phyloP scores from a whole-genome alignment of 148 eudicot species.

The Arbutus unedo region DNA sequence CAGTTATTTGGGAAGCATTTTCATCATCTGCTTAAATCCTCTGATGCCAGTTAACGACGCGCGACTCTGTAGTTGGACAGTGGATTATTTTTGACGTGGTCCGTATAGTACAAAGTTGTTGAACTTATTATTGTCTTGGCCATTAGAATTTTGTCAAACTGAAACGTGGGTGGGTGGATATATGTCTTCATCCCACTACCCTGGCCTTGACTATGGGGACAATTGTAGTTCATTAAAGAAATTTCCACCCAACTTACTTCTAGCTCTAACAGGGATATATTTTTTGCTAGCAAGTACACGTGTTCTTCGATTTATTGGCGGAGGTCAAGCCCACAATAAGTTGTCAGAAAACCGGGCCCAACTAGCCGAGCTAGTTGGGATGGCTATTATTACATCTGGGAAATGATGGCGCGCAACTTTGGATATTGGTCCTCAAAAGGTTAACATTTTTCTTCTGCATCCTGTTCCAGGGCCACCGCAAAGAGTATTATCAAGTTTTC shows the following conservation, averaged over 20 bases:
- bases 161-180: not conserved
- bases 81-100: not conserved
- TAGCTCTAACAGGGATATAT: not conserved
- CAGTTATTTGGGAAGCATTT: not conserved
- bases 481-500: slow-evolving; percentile 74
- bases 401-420: not conserved
- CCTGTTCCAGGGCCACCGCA: slow-evolving; percentile 83
- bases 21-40: not conserved
- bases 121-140: not conserved
- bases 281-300: not conserved
- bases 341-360: not conserved
- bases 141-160: not conserved
- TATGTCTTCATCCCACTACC: not conserved
- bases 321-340: not conserved
- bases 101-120: not conserved
- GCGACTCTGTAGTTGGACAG: not conserved
- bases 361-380: not conserved
- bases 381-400: not conserved
- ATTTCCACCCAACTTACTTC: not conserved
- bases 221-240: not conserved
- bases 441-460: not conserved
- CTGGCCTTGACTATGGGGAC: not conserved
- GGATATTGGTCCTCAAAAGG: not conserved
- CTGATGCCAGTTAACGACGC: not conserved
- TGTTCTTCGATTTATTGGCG: not conserved